phyloP scores from a whole-genome alignment of 116 monocot species.

The Cymodocea nodosa region DNA sequence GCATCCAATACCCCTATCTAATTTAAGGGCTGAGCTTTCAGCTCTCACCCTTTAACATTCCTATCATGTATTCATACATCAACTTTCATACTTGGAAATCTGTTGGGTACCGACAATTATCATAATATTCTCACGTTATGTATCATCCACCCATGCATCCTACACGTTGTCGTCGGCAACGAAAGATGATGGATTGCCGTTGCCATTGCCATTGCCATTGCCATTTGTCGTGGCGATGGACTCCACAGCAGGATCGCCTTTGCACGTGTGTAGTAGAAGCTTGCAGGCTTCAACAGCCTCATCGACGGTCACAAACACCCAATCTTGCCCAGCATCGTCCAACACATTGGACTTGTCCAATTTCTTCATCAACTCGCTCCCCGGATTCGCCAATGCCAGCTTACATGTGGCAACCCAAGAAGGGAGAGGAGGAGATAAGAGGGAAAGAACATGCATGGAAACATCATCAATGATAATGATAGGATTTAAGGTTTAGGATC shows the following conservation, averaged over 20 bases:
- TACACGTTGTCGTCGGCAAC: constrained; percentile 22
- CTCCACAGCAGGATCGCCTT: constrained; percentile 9
- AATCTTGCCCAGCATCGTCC: constrained; percentile 59
- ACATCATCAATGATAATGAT: too few relatives aligned
- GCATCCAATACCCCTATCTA: too few relatives aligned
- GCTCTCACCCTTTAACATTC: too few relatives aligned
- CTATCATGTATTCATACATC: too few relatives aligned
- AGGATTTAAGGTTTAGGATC: too few relatives aligned
- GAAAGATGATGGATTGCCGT: not conserved
- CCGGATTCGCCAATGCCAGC: constrained; percentile 85
- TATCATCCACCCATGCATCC: not conserved
- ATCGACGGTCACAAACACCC: constrained; percentile 73
- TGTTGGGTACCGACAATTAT: too few relatives aligned
- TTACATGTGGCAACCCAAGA: not conserved
- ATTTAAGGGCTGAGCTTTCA: too few relatives aligned
- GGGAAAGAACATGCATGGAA: too few relatives aligned
- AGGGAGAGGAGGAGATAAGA: not conserved
- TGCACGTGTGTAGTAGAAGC: constrained; percentile 47
- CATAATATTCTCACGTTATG: too few relatives aligned
- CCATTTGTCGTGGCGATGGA: not conserved
- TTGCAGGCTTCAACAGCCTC: constrained; percentile 71
- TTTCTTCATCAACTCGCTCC: constrained; percentile 94
- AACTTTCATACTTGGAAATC: too few relatives aligned
- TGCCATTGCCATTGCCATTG: not conserved
- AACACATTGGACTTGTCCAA: constrained; percentile 59